Evolutionary conservation across 2,329 filamentous ascomycete species (phyloP).

Genomic region (Penicillium sclerotiorum): DNA sequence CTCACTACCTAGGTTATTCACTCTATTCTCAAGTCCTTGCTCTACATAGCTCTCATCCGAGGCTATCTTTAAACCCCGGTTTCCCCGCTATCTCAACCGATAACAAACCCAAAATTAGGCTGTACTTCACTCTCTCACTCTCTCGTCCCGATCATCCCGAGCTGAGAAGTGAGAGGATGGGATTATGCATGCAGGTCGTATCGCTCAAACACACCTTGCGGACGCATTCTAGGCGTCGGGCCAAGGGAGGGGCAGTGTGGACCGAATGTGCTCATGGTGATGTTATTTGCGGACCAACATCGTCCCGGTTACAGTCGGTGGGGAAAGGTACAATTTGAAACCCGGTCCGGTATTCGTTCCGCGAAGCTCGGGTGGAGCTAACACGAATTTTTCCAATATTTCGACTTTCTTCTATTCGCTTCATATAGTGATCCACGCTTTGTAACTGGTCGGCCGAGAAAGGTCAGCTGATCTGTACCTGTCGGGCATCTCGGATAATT

Average conservation of each 20-base stretch:
- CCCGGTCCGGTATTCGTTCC: neutral
- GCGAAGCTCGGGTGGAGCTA: constrained; percentile 8
- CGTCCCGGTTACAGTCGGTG: constrained; percentile 20
- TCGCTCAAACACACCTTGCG: neutral
- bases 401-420: neutral
- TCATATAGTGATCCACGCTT: neutral
- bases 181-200: too few relatives aligned
- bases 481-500: too few relatives aligned
- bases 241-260: constrained; percentile 8
- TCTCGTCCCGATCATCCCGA: too few relatives aligned
- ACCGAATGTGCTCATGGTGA: constrained; percentile 21
- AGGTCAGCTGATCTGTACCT: too few relatives aligned
- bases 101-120: too few relatives aligned
- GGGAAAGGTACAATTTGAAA: neutral
- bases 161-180: too few relatives aligned
- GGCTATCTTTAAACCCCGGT: too few relatives aligned
- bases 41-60: too few relatives aligned
- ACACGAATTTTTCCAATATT: constrained; percentile 5
- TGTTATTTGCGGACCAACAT: constrained; percentile 21
- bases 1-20: too few relatives aligned
- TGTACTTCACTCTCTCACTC: too few relatives aligned
- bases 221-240: neutral
- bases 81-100: too few relatives aligned
- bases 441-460: constrained; percentile 6
- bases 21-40: too few relatives aligned